Percentiles rank a stretch among this genome's conserved stretches.
These are phyloP conservation scores for Poa annua DNA, from an alignment of 176 grass and related monocot species.

Conservation along the genomic window DNA sequence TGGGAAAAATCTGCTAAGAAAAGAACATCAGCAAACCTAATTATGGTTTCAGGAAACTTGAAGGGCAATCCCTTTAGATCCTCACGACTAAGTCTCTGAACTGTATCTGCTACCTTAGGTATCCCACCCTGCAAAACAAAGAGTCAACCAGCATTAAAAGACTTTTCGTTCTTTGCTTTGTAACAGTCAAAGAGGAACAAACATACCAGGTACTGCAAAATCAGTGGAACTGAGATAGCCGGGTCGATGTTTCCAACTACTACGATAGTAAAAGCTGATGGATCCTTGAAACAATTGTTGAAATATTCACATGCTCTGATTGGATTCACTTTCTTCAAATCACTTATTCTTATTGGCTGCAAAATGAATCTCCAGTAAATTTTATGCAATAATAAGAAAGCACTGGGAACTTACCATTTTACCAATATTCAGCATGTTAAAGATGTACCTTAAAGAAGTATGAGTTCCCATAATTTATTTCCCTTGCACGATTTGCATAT, in stretches of 20 bases:
- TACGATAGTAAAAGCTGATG: constrained; percentile 89
- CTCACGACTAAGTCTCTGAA: constrained; percentile 84
- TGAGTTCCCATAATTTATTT: constrained; percentile 98
- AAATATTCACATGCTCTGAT: constrained; percentile 96
- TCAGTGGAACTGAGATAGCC: constrained; percentile 71
- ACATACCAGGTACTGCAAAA: constrained; percentile 94
- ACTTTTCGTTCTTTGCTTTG: background rate
- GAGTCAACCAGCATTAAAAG: constrained; percentile 42
- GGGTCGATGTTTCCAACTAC: constrained; percentile 93
- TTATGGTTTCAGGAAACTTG: constrained; percentile 86
- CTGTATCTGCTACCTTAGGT: constrained; percentile 69
- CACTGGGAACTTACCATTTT: constrained; percentile 22
- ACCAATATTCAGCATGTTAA: constrained; percentile 29
- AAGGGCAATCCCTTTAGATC: constrained; percentile 96
- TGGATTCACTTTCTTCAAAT: constrained; percentile 96
- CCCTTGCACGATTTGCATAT: constrained; percentile 88
- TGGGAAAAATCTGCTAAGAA: constrained; percentile 24
- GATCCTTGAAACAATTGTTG: constrained; percentile 86
- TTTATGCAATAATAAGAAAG: constrained; percentile 36
- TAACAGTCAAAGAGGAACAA: constrained; percentile 23
- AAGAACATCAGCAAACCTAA: constrained; percentile 67
- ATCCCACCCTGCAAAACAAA: constrained; percentile 79
- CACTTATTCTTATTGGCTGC: constrained; percentile 96
- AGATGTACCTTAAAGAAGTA: constrained; percentile 93
- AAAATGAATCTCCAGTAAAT: constrained; percentile 37